Base-by-base conservation (phyloP, 345 rosid species). In the Lumnitzera racemosa region DNA sequence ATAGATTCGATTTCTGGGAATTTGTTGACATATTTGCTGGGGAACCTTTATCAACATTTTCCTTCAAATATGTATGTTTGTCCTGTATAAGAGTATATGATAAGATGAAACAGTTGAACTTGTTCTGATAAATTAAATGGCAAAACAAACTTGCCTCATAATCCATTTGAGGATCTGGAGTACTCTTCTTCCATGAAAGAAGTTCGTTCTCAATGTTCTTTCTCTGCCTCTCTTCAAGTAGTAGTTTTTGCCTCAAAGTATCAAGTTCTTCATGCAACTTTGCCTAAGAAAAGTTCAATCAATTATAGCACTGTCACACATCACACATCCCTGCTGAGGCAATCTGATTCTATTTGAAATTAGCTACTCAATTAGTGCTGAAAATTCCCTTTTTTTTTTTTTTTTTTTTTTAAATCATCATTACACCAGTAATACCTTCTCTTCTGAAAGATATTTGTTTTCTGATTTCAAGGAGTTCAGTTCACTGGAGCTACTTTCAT, bases 161-260 rank as follows among this genome's bases (percentile, higher is more conserved):
- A 61, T 75, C 78, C 23, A 61, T 69, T 63, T 78, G 83, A 68
- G 66, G 71, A 61, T 83, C 96, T 56, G 79, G 68, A 69, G 67
- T 63, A 55, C 60, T 69, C 81, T 66, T 85, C 78, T 87, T 87
- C 48, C 78, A 64, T 73, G 83, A 83, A 60, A 64, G 60, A 55
- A 89, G 74, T 67, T 89, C 96, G 64, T 74, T 53, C 67, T 91
- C 95, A 53, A 81, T 24, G 58, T 67, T 68, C 72, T 78, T 89
- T 75, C 92, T 76, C 76, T 71, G 84, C 58, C 80, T 78, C 78
- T 83, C 96, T 79, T 91, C 95, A 61, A 62, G 72, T 65, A 70
- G 47, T 52, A 86, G 92, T 78, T 75, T 79, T 78, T 80, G 81
- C 72, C 71, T 76, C 66, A 75, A 52, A 60, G 61, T 76, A 29